Evolutionary conservation across 371 early-diverging fungal genomes (phyloP), one percentile per base, ranked within the genome.

Genomic region (Paraphysoderma sedebokerense): DNA sequence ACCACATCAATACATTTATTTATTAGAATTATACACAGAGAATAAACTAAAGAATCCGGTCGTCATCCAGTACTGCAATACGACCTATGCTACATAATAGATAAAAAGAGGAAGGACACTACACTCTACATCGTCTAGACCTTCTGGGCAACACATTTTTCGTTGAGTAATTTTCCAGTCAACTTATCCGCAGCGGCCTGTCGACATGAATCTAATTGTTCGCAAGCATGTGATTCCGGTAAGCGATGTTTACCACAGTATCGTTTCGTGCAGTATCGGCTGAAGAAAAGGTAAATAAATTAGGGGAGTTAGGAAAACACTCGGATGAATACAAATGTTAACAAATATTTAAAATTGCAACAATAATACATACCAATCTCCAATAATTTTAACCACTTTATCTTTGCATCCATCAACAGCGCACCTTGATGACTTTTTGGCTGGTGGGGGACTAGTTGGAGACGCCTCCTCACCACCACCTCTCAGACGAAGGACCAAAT

Each of bases 211-310:
- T 68, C 59, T 32, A 79, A 54, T 46, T 77, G 74, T 17, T 59
- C 53, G 58, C 81, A 81, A 29, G 63, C 63, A 55, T 81, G 81
- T n/a, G 68, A 64, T 50, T 81, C 81, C 11, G 77, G 76, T n/a
- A 79, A 52, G 19, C 81, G 70, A 55, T 81, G 81, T 22, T 68
- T 55, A 5, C 64, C 47, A 48, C 81, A 80, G 55, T 65, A 80
- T 37, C 59, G 49, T 12, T 48, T 52, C 22, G 61, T 47, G 50
- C 69, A 72, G 48, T 65, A 69, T 1, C 66, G 61, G 47, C 37
- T 36, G 20, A n/a, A 22, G 17, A 22, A 36, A n/a, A n/a, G 37
- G 2, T n/a, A 36, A 22, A 6, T 6, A 36, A 3, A 19, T 19
- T n/a, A n/a, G n/a, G 3, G 36, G 19, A 36, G 20, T 6, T 19